phyloP scores from a whole-genome alignment of 768 basidiomycete species.

The Hebeloma cylindrosporum region DNA sequence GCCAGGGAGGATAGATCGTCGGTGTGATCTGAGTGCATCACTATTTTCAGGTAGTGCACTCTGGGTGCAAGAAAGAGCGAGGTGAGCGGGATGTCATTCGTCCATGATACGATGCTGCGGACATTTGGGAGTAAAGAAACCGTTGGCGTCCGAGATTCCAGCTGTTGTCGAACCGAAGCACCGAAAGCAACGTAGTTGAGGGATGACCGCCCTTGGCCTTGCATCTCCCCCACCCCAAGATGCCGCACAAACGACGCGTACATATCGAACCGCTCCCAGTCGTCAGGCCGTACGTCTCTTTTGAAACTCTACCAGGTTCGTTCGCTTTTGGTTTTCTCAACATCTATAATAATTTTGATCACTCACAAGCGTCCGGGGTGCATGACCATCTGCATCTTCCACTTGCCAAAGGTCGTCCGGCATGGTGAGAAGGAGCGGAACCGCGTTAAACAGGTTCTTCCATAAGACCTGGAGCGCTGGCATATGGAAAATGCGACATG shows the following conservation, averaged over 20 bases:
- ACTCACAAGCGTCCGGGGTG: conserved; percentile 2
- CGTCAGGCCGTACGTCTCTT: background rate
- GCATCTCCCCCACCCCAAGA: conserved; percentile 1
- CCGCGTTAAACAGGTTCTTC: conserved; percentile 4
- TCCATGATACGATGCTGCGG: background rate
- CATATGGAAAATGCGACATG: conserved; percentile 10
- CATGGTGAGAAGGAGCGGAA: conserved; percentile 14
- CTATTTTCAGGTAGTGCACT: background rate
- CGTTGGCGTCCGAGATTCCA: no score
- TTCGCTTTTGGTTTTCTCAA: background rate
- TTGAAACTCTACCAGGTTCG: conserved; percentile 10
- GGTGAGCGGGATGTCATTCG: background rate
- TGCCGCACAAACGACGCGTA: conserved; percentile 9
- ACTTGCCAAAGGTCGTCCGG: conserved; percentile 12
- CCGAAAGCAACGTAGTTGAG: no score
- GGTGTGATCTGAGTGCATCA: background rate
- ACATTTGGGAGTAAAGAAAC: background rate
- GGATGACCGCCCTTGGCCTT: no score
- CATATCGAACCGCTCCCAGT: conserved; percentile 14
- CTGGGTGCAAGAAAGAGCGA: background rate
- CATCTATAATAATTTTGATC: background rate
- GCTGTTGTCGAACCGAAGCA: no score
- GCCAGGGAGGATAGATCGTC: background rate
- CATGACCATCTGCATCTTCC: background rate
- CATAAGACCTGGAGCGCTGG: conserved; percentile 9